Percentiles rank a stretch among this genome's conserved stretches.
Evolutionary conservation across 139 green algal species (phyloP).

Genomic region (Gonium pectorale): DNA sequence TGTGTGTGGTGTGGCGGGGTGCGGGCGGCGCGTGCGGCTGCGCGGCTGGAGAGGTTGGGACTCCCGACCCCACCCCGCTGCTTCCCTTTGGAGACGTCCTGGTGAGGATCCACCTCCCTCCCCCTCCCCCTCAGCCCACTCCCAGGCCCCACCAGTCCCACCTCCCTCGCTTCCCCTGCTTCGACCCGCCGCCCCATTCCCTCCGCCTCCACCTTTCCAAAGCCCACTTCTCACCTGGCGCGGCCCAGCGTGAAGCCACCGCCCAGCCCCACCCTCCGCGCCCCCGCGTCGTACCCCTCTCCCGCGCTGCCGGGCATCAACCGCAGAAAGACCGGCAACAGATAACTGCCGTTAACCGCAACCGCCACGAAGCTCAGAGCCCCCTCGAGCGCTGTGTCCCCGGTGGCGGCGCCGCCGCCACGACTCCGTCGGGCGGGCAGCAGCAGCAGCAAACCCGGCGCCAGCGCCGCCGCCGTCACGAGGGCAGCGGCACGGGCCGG

Average conservation of each 20-base stretch:
- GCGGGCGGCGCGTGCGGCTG: too few relatives aligned
- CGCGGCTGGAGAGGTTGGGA: too few relatives aligned
- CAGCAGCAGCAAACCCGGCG: neutral
- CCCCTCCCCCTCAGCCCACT: neutral
- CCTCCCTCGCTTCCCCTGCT: neutral
- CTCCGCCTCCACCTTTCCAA: too few relatives aligned
- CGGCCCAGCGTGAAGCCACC: conserved; percentile 25
- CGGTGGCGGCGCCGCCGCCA: too few relatives aligned
- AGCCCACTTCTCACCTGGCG: conserved; percentile 24
- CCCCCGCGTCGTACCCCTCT: neutral
- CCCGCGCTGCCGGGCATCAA: neutral
- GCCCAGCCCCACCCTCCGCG: neutral
- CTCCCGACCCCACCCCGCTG: too few relatives aligned
- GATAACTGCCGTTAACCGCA: neutral
- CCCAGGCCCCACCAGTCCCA: neutral
- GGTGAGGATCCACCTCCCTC: neutral
- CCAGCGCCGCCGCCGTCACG: neutral
- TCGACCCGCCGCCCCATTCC: too few relatives aligned
- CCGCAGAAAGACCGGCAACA: neutral
- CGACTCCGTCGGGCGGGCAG: too few relatives aligned
- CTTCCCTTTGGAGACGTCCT: neutral
- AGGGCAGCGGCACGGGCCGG: neutral
- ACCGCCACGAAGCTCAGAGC: neutral
- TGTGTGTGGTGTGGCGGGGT: too few relatives aligned
- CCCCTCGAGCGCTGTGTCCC: neutral